Evolutionary conservation across 164 flowering plant genomes (phyloP).

Genomic region (Macadamia integrifolia): DNA sequence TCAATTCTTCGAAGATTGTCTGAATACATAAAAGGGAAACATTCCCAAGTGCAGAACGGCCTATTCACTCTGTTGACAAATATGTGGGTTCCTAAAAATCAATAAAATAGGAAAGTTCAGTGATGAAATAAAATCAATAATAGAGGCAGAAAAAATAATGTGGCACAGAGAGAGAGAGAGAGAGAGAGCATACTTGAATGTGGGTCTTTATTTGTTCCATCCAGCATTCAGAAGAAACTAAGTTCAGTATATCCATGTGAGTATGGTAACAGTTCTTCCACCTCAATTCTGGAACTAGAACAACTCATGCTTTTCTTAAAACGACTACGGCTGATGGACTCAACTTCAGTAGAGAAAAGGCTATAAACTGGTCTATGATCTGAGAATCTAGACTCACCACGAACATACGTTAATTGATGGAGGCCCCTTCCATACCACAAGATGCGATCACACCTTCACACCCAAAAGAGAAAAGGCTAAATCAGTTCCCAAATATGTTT

Average conservation of each 20-base stretch:
- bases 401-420: slow-evolving; percentile 66
- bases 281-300: slow-evolving; percentile 62
- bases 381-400: slow-evolving; percentile 70
- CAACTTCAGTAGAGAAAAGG: slow-evolving; percentile 65
- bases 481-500: not conserved
- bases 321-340: slow-evolving; percentile 36
- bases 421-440: slow-evolving; percentile 72
- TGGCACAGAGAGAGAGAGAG: not conserved
- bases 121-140: not conserved
- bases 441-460: slow-evolving; percentile 68
- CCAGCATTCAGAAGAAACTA: slow-evolving; percentile 45
- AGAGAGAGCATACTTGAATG: slow-evolving; percentile 1
- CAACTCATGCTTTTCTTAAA: slow-evolving; percentile 48
- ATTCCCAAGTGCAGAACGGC: not conserved
- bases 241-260: slow-evolving; percentile 75
- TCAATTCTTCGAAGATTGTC: not conserved
- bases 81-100: not conserved
- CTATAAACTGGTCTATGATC: slow-evolving; percentile 80
- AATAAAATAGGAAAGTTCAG: not conserved
- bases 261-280: slow-evolving; percentile 64
- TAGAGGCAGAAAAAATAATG: not conserved
- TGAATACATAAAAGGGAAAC: not conserved
- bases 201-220: not conserved
- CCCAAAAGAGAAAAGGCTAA: not conserved
- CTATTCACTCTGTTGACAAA: not conserved